Evolutionary conservation across 768 basidiomycete species (phyloP), one percentile per base, ranked within the genome.

Genomic region (Calocybe cyanea): DNA sequence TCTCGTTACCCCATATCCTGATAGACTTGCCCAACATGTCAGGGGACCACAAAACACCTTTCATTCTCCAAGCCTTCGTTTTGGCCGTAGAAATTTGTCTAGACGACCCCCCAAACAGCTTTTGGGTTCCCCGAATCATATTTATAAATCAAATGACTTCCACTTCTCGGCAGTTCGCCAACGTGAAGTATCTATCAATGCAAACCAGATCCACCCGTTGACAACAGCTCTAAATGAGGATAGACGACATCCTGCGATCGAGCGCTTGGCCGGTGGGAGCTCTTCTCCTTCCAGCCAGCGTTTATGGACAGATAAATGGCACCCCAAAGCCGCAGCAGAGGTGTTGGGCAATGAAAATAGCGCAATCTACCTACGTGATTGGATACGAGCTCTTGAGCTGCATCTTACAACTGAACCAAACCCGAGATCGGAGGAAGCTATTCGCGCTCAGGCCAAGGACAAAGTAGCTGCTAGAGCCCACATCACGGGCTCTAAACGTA

Each of bases 311-410:
- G 79, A 84, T 37, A 84, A 77, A 55, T 93, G 86, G 78, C 80
- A 78, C 15, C 92, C 92, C 19, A 74, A 72, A 42, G 67, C 73
- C 33, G 89, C 90, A 10, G 73, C 76, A 18, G 79, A 93, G 49
- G 80, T 92, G 3, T 69, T 95, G 1, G 89, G 89, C 6, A 93
- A 92, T 57, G 81, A 88, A 60, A 59, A 63, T 7, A 77, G 78
- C 39, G 85, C 91, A 0, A 54, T 71, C 20, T 88, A 84, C 62
- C 69, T 94, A 44, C 78, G 85, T 31, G 78, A 86, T 41, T 94
- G 92, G 92, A 70, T 94, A 38, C 63, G 64, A 19, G 81, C 85
- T n/a, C 73, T 89, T 10, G 77, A 80, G 50, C 55, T 92, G 18
- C 76, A 78, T n/a, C 62, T 75, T 15, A 65, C 70, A 35, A 51